Conservation (phyloP, 768 basidiomycete species). For the Phlegmacium glaucopus region DNA sequence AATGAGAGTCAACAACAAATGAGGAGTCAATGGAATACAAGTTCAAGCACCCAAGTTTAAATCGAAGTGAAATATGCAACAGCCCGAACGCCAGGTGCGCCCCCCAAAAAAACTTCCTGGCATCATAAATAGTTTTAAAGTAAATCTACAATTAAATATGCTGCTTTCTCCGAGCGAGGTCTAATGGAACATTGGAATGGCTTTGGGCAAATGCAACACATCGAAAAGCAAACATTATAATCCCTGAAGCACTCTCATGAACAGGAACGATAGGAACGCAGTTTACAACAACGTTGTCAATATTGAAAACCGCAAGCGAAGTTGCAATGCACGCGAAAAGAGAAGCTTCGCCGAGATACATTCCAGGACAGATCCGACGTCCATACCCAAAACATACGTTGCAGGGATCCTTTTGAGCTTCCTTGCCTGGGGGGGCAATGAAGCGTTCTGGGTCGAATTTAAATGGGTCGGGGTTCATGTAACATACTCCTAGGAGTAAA, state of each 20-base stretch:
- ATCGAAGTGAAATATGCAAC: no score
- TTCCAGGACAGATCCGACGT: constrained; percentile 42
- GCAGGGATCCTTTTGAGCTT: constrained; percentile 38
- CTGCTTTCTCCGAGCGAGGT: no score
- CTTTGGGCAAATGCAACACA: no score
- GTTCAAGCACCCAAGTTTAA: no score
- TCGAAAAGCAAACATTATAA: constrained; percentile 35
- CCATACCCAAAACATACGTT: constrained; percentile 45
- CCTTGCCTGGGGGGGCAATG: constrained; percentile 27
- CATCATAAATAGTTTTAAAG: no score
- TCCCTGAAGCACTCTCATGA: constrained; percentile 41
- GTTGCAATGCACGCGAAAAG: constrained; percentile 41
- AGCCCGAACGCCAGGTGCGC: no score
- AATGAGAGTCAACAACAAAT: no score
- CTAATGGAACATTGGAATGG: no score
- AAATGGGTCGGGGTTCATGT: constrained; percentile 50
- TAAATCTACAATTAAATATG: no score
- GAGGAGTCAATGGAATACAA: no score
- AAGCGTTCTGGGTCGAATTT: constrained; percentile 47
- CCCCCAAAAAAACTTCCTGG: no score
- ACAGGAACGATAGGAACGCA: constrained; percentile 43
- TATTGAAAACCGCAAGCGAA: constrained; percentile 46
- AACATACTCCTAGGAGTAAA: constrained; percentile 56
- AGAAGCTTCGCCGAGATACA: constrained; percentile 52
- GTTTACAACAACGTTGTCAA: constrained; percentile 41